Evolutionary conservation across 2,329 filamentous ascomycete genomes (phyloP), one percentile per base, ranked within the genome.

Genomic region (Cryphonectria radicalis): DNA sequence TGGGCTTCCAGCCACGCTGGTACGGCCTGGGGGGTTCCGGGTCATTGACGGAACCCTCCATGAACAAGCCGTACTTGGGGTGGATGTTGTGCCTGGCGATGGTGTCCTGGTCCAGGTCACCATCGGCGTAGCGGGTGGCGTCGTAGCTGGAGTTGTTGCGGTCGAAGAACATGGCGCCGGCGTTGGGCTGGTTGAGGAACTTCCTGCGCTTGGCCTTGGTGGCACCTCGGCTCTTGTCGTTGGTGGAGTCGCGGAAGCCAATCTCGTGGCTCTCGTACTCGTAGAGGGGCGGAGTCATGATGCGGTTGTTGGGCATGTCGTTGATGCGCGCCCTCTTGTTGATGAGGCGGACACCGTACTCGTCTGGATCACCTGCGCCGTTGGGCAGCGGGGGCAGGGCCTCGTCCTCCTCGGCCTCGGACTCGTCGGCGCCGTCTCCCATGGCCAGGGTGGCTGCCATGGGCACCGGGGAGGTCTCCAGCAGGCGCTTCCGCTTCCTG

Each of bases 221-320:
- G 63, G 86, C 86, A 32, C 85, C 85, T 70, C 87, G 85, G 72
- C 82, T 82, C 42, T 84, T 83, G 74, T 88, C 86, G 72, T 90
- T 90, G 72, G 84, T 84, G 4, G 86, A 88, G 75, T 90, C 88
- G 32, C 86, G 84, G 77, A 88, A 90, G 19, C 88, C 88, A 72
- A 90, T 90, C 76, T 90, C 87, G 70, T 84, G 81, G 11, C 85
- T 80, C 53, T 86, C 82, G 70, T 84, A 89, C 67, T 82, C 79
- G 73, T 86, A 86, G 0, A 83, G 74, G 8, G 80, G 80, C 14
- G 87, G 87, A 60, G 88, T 79, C 75, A 89, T 83, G 69, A 89
- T 84, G 37, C 85, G 87, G 75, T 87, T 89, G 76, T 85, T 84
- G 37, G 82, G 78, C 50, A 77, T 76, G n/a, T 76, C 77, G 66